phyloP scores from a whole-genome alignment of 2,329 filamentous ascomycete genomes.

The Zasmidium cellare region DNA sequence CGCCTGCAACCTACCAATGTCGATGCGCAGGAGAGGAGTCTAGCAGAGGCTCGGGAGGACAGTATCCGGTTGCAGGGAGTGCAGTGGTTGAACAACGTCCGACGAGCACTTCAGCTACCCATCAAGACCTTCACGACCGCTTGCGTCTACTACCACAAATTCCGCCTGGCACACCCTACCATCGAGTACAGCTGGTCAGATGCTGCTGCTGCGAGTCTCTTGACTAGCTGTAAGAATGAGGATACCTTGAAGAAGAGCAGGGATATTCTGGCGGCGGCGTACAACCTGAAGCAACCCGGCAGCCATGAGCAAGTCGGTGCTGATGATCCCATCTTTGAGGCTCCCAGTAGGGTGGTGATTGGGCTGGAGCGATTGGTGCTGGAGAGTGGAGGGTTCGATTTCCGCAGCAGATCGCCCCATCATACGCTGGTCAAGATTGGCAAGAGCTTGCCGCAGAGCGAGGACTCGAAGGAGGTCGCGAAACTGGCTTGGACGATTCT shows the following conservation, averaged over 20 bases:
- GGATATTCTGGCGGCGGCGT: slow-evolving; percentile 87
- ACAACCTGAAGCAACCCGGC: slow-evolving; percentile 72
- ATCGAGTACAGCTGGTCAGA: slow-evolving; percentile 80
- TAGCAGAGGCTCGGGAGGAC: slow-evolving; percentile 67
- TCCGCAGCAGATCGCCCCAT: slow-evolving; percentile 84
- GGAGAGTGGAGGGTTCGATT: slow-evolving; percentile 91
- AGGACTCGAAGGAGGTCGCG: slow-evolving; percentile 39
- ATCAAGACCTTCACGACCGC: slow-evolving; percentile 91
- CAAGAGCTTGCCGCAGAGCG: slow-evolving; percentile 43
- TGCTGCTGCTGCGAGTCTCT: slow-evolving; percentile 81
- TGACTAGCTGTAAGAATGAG: slow-evolving; percentile 95
- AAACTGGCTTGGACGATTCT: slow-evolving; percentile 77
- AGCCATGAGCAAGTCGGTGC: slow-evolving; percentile 68
- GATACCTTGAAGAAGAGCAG: slow-evolving; percentile 96
- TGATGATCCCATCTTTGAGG: slow-evolving; percentile 84
- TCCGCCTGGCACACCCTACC: slow-evolving; percentile 81
- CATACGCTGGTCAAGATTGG: slow-evolving; percentile 76
- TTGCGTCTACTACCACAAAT: slow-evolving; percentile 90
- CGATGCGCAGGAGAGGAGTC: slow-evolving; percentile 61
- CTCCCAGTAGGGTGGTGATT: slow-evolving; percentile 75
- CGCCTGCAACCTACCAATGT: slow-evolving; percentile 62
- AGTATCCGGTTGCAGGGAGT: slow-evolving; percentile 80
- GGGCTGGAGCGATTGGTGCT: slow-evolving; percentile 90
- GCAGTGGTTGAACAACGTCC: slow-evolving; percentile 82
- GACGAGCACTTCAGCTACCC: slow-evolving; percentile 78